phyloP scores from a whole-genome alignment of 805 yeast genomes.

The Ogataea populi-albae region DNA sequence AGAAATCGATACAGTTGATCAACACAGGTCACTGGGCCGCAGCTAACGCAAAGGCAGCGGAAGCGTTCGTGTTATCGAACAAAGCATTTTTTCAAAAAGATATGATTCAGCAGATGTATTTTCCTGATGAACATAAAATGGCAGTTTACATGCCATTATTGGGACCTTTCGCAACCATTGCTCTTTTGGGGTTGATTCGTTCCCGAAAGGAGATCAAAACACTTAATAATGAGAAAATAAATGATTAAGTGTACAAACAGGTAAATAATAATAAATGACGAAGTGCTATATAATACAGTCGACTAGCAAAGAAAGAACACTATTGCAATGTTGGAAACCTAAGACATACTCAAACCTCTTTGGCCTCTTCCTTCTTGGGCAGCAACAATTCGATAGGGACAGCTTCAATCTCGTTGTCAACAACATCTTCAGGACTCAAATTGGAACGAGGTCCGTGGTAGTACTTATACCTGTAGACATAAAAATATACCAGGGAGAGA shows the following conservation, averaged over 20 bases:
- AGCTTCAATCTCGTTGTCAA: conserved; percentile 5
- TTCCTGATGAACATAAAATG: conserved; percentile 93
- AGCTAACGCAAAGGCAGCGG: conserved; percentile 41
- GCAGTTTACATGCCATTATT: conserved; percentile 90
- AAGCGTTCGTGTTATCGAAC: conserved; percentile 60
- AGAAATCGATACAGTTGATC: conserved; percentile 35
- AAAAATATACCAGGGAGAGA: conserved; percentile 48
- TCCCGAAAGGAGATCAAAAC: conserved; percentile 16
- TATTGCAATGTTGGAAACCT: no score
- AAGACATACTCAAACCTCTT: no score
- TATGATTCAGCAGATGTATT: conserved; percentile 92
- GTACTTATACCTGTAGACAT: conserved; percentile 45
- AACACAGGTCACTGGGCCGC: conserved; percentile 34
- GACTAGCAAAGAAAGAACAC: no score
- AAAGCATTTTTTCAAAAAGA: conserved; percentile 88
- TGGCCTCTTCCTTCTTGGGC: background rate
- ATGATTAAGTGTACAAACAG: no score
- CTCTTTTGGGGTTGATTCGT: conserved; percentile 49
- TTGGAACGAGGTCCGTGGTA: conserved; percentile 49
- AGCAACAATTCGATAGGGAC: background rate
- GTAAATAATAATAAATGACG: no score
- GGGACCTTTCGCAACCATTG: conserved; percentile 79
- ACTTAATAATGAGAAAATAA: no score
- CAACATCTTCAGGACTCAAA: conserved; percentile 5
- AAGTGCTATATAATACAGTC: no score